These are phyloP conservation scores for Termitomyces eurrhizus DNA, from an alignment of 768 basidiomycete species.

Conservation along the genomic window DNA sequence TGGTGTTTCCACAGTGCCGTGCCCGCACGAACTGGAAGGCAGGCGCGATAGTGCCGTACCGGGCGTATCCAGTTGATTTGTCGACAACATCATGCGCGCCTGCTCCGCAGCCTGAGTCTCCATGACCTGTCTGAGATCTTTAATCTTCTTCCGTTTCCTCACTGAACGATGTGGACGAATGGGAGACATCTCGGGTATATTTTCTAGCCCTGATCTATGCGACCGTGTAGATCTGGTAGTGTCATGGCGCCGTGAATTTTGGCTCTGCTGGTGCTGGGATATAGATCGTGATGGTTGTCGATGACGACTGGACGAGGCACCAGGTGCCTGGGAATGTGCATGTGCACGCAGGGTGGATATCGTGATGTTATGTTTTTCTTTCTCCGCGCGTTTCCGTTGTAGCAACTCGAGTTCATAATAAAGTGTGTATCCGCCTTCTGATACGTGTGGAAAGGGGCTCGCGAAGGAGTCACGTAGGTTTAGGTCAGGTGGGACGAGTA, in stretches of 20 bases:
- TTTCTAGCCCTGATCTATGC: background rate
- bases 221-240: background rate
- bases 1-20: constrained; percentile 16
- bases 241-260: background rate
- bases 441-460: constrained; percentile 36
- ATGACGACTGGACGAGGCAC: constrained; percentile 16
- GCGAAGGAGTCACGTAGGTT: constrained; percentile 31
- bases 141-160: constrained; percentile 8
- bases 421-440: constrained; percentile 36
- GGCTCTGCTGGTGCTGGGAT: background rate
- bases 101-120: background rate
- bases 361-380: constrained; percentile 3
- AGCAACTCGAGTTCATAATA: constrained; percentile 30
- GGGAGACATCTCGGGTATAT: background rate
- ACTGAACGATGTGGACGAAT: constrained; percentile 3
- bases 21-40: constrained; percentile 9
- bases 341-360: constrained; percentile 5
- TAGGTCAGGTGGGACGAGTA: constrained; percentile 30
- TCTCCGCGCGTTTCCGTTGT: constrained; percentile 12
- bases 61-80: constrained; percentile 5
- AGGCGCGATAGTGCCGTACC: background rate
- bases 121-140: constrained; percentile 1
- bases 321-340: constrained; percentile 8
- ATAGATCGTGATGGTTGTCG: constrained; percentile 22
- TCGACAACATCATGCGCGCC: background rate